Evolutionary conservation across 306 rosid species (phyloP).

Genomic region (Vicia villosa): DNA sequence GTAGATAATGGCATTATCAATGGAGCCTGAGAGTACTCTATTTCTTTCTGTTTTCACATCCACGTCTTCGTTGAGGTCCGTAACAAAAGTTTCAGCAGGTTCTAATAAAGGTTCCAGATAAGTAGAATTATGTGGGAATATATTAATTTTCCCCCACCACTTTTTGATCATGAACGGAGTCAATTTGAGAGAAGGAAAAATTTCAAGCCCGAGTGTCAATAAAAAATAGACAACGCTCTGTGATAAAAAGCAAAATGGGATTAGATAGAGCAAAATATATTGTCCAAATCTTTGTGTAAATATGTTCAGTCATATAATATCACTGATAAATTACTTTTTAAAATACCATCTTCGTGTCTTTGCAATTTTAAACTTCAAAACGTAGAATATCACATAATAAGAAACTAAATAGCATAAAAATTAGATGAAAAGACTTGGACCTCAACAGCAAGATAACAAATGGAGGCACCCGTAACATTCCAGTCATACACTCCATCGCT

Average conservation of each 20-base stretch:
- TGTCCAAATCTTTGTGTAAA: not conserved
- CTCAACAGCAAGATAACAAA: conserved; percentile 91
- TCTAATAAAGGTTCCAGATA: conserved; percentile 70
- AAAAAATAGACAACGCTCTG: conserved; percentile 81
- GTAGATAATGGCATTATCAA: conserved; percentile 81
- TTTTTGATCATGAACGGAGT: conserved; percentile 51
- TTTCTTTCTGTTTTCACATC: conserved; percentile 89
- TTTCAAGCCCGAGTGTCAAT: conserved; percentile 76
- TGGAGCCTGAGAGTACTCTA: conserved; percentile 85
- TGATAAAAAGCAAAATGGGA: conserved; percentile 39
- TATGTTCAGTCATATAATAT: not conserved
- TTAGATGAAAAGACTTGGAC: conserved; percentile 42
- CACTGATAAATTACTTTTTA: conserved; percentile 10
- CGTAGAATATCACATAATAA: conserved; percentile 28
- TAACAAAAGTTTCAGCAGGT: conserved; percentile 44
- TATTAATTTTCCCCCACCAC: conserved; percentile 55
- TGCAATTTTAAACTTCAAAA: conserved; percentile 30
- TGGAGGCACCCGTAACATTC: conserved; percentile 93
- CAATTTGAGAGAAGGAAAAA: conserved; percentile 63
- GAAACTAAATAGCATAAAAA: conserved; percentile 28
- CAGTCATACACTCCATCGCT: conserved; percentile 80
- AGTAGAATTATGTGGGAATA: conserved; percentile 40
- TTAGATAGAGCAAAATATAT: conserved; percentile 36
- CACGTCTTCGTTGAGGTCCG: conserved; percentile 69
- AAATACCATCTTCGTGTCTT: not conserved